These are phyloP conservation scores for Zygnema circumcarinatum DNA, from an alignment of 139 green algal species.

Conservation along the genomic window DNA sequence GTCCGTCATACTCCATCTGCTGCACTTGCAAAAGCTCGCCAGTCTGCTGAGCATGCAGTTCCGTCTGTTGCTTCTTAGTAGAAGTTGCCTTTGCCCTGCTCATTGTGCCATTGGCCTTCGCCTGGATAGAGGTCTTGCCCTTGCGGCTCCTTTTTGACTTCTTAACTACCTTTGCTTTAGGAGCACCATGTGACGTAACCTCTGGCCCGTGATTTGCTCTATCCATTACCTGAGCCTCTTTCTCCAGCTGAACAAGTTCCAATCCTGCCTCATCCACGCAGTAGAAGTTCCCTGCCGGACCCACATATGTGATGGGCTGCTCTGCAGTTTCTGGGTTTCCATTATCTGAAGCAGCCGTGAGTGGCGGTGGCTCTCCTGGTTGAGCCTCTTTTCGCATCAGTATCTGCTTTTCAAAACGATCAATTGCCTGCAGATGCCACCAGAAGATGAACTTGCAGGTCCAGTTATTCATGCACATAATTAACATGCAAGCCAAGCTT, in stretches of 20 bases:
- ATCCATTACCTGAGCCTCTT: neutral
- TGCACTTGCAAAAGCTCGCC: neutral
- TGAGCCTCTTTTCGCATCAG: slow-evolving; percentile 5
- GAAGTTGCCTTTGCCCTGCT: too few relatives aligned
- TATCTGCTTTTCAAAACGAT: slow-evolving; percentile 39
- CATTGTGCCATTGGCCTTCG: too few relatives aligned
- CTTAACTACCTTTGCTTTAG: neutral
- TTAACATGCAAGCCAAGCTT: too few relatives aligned
- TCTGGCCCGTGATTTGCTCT: too few relatives aligned
- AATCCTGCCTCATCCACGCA: neutral
- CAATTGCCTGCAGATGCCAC: slow-evolving; percentile 17
- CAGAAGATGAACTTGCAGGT: neutral
- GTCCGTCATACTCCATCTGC: neutral
- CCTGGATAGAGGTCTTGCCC: too few relatives aligned
- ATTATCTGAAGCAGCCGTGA: neutral
- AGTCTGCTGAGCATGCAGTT: too few relatives aligned
- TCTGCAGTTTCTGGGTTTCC: neutral
- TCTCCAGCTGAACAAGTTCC: neutral
- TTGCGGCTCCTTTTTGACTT: neutral
- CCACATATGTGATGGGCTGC: neutral
- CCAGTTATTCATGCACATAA: neutral
- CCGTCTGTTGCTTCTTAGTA: too few relatives aligned
- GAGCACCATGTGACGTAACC: too few relatives aligned
- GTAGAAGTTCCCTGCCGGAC: neutral
- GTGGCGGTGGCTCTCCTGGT: neutral